A percentile compares a stretch with the other conserved stretches of the same genome.
Evolutionary conservation across 176 grass and related monocot genomes (phyloP).

Genomic region (Ampelocalamus luodianensis): DNA sequence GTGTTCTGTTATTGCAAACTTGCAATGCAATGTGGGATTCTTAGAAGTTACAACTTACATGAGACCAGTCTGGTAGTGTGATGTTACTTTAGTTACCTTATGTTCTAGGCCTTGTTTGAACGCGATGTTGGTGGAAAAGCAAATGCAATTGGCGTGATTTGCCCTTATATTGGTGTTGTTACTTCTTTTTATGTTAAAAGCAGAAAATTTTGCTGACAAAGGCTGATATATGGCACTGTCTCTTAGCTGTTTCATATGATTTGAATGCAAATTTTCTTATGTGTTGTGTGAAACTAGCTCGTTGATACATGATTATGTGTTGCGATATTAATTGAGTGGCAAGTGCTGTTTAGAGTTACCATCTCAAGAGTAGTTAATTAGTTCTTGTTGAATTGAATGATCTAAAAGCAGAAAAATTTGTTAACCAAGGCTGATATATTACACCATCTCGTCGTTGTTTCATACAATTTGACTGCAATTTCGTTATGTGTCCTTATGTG

Average conservation of each 20-base stretch:
- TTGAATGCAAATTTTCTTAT: background rate
- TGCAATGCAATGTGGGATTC: background rate
- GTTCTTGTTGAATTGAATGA: background rate
- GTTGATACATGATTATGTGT: background rate
- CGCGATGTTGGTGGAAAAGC: background rate
- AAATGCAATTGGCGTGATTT: background rate
- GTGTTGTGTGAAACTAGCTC: background rate
- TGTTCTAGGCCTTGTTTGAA: background rate
- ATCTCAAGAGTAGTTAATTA: background rate
- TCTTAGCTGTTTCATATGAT: background rate
- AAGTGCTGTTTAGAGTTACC: background rate
- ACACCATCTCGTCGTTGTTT: background rate
- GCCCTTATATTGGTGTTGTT: no score
- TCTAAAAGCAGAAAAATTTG: background rate
- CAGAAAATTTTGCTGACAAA: background rate
- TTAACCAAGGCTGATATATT: background rate
- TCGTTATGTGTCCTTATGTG: background rate
- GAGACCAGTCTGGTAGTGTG: background rate
- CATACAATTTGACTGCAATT: background rate
- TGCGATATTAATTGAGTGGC: background rate
- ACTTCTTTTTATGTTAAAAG: background rate
- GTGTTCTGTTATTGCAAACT: background rate
- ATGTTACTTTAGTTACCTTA: background rate
- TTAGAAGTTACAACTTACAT: background rate
- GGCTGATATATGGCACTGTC: rapidly evolving